Evolutionary conservation across 1,284 basidiomycete species (phyloP).

Genomic region (Cystobasidiaceae sp.): DNA sequence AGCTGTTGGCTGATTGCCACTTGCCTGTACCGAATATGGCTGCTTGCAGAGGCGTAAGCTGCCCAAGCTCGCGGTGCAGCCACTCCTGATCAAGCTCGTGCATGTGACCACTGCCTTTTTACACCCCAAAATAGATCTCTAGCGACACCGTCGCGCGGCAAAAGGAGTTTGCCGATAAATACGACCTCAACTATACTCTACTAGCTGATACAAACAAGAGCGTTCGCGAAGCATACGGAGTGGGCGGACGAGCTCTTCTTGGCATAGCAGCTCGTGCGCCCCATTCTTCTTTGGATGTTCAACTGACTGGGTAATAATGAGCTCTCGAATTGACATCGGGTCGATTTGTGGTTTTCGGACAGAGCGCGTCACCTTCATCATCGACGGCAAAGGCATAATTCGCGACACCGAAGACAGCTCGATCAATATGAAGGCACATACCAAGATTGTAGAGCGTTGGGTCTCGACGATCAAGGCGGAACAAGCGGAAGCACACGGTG

Average conservation of each 20-base stretch:
- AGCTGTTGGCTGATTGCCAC: no score
- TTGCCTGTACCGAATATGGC: no score
- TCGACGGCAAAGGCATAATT: conserved; percentile 15
- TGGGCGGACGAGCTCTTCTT: conserved; percentile 13
- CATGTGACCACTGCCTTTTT: background rate
- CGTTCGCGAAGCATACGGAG: conserved; percentile 17
- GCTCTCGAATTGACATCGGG: no score
- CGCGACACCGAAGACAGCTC: conserved; percentile 11
- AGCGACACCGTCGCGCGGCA: conserved; percentile 24
- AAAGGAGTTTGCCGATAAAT: conserved; percentile 22
- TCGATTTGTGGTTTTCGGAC: no score
- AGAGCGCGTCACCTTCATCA: conserved; percentile 30
- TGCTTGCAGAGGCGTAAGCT: no score
- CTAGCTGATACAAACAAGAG: conserved; percentile 21
- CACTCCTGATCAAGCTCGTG: no score
- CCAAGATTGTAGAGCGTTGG: conserved; percentile 23
- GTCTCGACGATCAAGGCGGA: background rate
- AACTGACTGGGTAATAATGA: no score
- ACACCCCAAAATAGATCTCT: conserved; percentile 16
- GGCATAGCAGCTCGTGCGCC: conserved; percentile 22
- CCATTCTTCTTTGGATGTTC: no score
- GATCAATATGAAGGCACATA: conserved; percentile 24
- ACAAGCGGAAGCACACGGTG: background rate
- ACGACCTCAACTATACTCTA: conserved; percentile 16
- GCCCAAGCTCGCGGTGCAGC: no score